Evolutionary conservation across 2,329 filamentous ascomycete genomes (phyloP).

Genomic region (Torrubiella hemipterigena): DNA sequence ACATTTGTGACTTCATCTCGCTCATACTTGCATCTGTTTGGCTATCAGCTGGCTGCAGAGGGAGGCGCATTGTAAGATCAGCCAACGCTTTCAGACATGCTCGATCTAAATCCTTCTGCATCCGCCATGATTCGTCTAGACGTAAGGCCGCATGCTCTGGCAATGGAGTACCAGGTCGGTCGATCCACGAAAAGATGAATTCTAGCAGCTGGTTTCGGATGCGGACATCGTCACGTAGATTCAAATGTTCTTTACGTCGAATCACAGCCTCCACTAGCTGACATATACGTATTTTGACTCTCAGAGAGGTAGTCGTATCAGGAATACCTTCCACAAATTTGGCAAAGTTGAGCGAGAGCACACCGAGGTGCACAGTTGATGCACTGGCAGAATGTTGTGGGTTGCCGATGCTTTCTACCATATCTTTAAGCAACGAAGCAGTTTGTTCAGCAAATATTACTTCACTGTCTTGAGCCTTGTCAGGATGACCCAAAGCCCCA

Average conservation of each 20-base stretch:
- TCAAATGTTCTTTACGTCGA: slow-evolving; percentile 55
- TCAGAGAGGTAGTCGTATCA: slow-evolving; percentile 42
- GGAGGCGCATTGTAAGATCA: slow-evolving; percentile 53
- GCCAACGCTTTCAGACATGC: slow-evolving; percentile 54
- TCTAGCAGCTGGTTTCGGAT: slow-evolving; percentile 58
- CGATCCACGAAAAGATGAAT: slow-evolving; percentile 58
- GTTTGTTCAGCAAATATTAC: slow-evolving; percentile 58
- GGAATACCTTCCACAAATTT: slow-evolving; percentile 50
- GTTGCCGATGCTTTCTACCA: slow-evolving; percentile 53
- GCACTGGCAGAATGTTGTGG: slow-evolving; percentile 50
- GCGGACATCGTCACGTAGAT: slow-evolving; percentile 55
- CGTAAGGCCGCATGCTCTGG: slow-evolving; percentile 31
- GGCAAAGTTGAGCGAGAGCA: slow-evolving; percentile 52
- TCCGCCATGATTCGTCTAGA: slow-evolving; percentile 42
- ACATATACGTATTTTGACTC: slow-evolving; percentile 59
- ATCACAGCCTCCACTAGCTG: slow-evolving; percentile 54
- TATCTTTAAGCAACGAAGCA: slow-evolving; percentile 47
- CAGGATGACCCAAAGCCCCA: slow-evolving; percentile 36
- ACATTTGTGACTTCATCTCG: slow-evolving; percentile 59
- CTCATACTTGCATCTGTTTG: slow-evolving; percentile 55
- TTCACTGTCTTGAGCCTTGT: slow-evolving; percentile 45
- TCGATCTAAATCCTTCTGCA: slow-evolving; percentile 54
- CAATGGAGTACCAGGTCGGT: slow-evolving; percentile 42
- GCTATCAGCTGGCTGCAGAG: slow-evolving; percentile 52
- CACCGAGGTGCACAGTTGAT: slow-evolving; percentile 51